Evolutionary conservation across 116 monocot genomes (phyloP).

Genomic region (Zostera marina): DNA sequence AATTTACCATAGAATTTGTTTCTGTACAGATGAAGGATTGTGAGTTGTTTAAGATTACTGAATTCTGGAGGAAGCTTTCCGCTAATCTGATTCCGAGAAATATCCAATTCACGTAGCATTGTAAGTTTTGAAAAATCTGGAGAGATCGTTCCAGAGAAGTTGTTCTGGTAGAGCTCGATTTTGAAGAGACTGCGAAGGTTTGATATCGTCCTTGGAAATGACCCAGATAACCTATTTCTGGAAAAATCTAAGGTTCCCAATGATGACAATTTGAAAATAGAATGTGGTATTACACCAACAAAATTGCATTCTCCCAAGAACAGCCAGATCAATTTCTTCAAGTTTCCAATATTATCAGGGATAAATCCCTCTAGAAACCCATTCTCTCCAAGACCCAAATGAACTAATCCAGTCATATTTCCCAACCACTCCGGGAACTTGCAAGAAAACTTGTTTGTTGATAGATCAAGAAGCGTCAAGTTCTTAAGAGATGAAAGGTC

Average conservation of each 20-base stretch:
- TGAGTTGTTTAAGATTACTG: slow-evolving; percentile 48
- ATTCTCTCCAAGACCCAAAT: slow-evolving; percentile 48
- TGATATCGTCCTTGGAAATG: slow-evolving; percentile 44
- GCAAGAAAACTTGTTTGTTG: slow-evolving; percentile 44
- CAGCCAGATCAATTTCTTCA: slow-evolving; percentile 65
- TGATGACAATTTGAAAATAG: slow-evolving; percentile 29
- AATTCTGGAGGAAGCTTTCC: slow-evolving; percentile 58
- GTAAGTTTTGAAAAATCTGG: slow-evolving; percentile 40
- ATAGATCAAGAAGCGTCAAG: slow-evolving; percentile 51
- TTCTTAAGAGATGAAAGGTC: slow-evolving; percentile 55
- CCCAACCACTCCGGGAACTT: slow-evolving; percentile 62
- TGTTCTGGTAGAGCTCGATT: slow-evolving; percentile 80
- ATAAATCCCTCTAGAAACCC: slow-evolving; percentile 35
- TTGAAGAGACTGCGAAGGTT: slow-evolving; percentile 44
- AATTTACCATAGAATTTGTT: slow-evolving; percentile 70
- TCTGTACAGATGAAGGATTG: slow-evolving; percentile 36
- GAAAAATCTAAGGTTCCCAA: slow-evolving; percentile 71
- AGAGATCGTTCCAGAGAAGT: slow-evolving; percentile 59
- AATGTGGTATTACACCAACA: slow-evolving; percentile 52
- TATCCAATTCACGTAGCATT: slow-evolving; percentile 49
- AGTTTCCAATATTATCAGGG: slow-evolving; percentile 46
- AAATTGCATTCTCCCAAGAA: slow-evolving; percentile 70
- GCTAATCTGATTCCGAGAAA: slow-evolving; percentile 49
- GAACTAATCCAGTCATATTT: slow-evolving; percentile 21
- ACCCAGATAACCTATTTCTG: slow-evolving; percentile 49